Evolutionary conservation across 2,329 filamentous ascomycete genomes (phyloP).

Genomic region (Xylaria sp.): DNA sequence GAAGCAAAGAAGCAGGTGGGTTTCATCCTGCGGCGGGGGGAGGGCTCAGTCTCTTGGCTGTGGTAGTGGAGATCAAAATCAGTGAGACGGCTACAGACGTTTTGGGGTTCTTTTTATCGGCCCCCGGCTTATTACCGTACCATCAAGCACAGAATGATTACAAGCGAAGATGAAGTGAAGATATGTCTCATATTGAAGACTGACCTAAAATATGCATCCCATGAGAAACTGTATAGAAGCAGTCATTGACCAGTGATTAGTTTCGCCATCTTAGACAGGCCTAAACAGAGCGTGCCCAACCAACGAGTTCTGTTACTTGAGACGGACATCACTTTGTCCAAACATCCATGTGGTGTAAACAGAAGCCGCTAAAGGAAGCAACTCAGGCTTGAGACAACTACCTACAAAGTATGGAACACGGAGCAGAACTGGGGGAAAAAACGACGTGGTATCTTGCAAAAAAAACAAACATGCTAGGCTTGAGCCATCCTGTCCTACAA

Average conservation of each 20-base stretch:
- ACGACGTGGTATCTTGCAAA: conserved; percentile 46
- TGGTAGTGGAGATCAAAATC: conserved; percentile 18
- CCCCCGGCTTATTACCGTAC: conserved; percentile 13
- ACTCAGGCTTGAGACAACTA: conserved; percentile 10
- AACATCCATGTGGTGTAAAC: conserved; percentile 13
- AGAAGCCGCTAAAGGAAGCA: conserved; percentile 8
- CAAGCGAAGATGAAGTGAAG: neutral
- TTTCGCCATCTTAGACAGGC: conserved; percentile 3
- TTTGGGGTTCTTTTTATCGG: neutral
- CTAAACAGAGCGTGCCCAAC: conserved; percentile 1
- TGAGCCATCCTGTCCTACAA: conserved; percentile 37
- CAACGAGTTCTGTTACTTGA: neutral
- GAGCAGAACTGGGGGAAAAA: conserved; percentile 30
- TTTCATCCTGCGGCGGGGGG: conserved; percentile 14
- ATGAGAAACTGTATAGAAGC: conserved; percentile 24
- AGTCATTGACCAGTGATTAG: conserved; percentile 16
- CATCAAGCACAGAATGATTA: neutral
- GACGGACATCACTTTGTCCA: conserved; percentile 28
- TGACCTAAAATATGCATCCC: conserved; percentile 10
- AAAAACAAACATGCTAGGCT: conserved; percentile 36
- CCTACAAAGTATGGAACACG: conserved; percentile 15
- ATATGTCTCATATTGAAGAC: conserved; percentile 4
- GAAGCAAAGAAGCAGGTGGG: neutral
- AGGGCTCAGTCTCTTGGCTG: neutral
- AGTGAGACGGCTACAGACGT: conserved; percentile 1